Evolutionary conservation across 108 stramenopile species (phyloP).

Genomic region (Skeletonema tropicum): DNA sequence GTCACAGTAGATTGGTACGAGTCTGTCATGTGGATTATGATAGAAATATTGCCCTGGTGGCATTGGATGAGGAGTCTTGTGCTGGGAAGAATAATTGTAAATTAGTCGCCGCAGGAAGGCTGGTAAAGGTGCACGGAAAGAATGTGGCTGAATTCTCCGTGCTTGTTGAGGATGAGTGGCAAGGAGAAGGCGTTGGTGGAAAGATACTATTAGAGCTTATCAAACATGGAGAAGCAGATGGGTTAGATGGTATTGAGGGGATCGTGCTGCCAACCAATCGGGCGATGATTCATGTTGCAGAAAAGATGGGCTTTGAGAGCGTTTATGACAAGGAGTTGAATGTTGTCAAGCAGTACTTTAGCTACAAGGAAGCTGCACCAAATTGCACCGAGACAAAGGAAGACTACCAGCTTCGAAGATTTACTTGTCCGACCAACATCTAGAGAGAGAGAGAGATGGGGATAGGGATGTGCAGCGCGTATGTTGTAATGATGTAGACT

Average conservation of each 20-base stretch:
- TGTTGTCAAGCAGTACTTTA: conserved; percentile 18
- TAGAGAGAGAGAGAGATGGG: no score
- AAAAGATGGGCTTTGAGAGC: conserved; percentile 35
- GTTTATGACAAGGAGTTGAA: conserved; percentile 26
- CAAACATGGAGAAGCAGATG: conserved; percentile 17
- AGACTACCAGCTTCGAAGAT: not conserved
- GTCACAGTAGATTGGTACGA: conserved; percentile 27
- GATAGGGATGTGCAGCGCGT: no score
- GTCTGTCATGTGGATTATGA: conserved; percentile 46
- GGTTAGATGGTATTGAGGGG: conserved; percentile 30
- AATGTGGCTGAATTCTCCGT: conserved; percentile 32
- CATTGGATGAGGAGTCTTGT: conserved; percentile 29
- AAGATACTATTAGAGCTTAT: conserved; percentile 21
- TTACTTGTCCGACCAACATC: not conserved
- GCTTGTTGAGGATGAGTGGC: conserved; percentile 36
- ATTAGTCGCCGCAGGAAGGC: conserved; percentile 31
- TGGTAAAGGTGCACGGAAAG: conserved; percentile 36
- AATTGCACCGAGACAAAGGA: not conserved
- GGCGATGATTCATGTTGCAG: conserved; percentile 41
- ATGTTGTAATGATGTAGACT: no score
- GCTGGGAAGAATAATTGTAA: conserved; percentile 13
- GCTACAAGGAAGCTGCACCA: not conserved
- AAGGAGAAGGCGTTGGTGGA: conserved; percentile 29
- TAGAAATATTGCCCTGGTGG: conserved; percentile 42
- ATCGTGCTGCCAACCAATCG: conserved; percentile 30